phyloP scores from a whole-genome alignment of 345 rosid species.

The Populus ilicifolia region DNA sequence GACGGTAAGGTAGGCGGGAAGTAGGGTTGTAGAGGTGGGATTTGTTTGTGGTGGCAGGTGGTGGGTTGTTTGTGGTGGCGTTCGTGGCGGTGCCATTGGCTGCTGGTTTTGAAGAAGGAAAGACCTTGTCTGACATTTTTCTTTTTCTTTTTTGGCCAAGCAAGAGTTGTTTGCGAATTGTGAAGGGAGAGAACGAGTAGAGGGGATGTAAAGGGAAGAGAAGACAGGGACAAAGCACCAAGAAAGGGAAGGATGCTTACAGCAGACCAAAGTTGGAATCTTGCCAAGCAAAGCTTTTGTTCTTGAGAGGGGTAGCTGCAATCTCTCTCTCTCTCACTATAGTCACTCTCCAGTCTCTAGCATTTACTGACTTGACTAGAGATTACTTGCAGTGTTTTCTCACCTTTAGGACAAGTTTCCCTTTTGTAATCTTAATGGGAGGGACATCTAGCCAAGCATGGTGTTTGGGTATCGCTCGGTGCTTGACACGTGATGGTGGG shows the following conservation, averaged over 20 bases:
- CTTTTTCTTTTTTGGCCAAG: not conserved
- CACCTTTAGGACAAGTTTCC: slow-evolving; percentile 13
- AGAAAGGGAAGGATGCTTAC: not conserved
- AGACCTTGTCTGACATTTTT: slow-evolving; percentile 64
- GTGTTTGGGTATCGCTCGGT: not conserved
- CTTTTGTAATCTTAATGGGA: not conserved
- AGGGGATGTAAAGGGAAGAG: not conserved
- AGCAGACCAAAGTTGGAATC: slow-evolving; percentile 9
- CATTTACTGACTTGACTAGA: not conserved
- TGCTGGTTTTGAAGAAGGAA: slow-evolving; percentile 50
- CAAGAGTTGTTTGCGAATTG: not conserved
- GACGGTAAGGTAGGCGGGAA: slow-evolving; percentile 55
- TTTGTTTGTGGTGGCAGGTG: slow-evolving; percentile 28
- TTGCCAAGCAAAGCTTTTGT: not conserved
- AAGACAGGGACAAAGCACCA: not conserved
- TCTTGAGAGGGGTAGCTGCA: not conserved
- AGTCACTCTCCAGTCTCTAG: no score
- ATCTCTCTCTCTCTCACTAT: not conserved
- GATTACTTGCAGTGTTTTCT: not conserved
- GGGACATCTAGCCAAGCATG: not conserved
- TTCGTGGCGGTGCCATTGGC: slow-evolving; percentile 10
- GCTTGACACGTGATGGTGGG: slow-evolving; percentile 11
- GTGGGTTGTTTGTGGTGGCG: slow-evolving; percentile 14
- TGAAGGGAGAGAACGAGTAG: no score
- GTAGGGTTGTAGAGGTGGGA: slow-evolving; percentile 55